These are phyloP conservation scores for Fusarium sambucinum DNA, from an alignment of 2,329 filamentous ascomycete genomes.

Conservation along the genomic window DNA sequence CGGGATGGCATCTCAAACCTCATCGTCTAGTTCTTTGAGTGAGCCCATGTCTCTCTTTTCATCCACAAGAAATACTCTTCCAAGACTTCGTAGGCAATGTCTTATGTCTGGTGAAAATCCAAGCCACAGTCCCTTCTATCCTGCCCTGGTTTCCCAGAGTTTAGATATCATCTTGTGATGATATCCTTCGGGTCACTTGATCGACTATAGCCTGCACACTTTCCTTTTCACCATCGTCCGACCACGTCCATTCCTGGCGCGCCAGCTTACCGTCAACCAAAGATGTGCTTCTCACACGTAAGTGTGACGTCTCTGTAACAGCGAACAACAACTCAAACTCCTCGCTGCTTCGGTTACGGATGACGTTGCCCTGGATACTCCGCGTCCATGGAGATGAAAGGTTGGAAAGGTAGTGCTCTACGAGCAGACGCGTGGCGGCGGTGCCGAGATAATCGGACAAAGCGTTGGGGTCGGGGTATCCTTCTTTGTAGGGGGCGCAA, in stretches of 20 bases:
- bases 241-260: slow-evolving; percentile 51
- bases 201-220: slow-evolving; percentile 42
- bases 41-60: background rate
- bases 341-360: slow-evolving; percentile 48
- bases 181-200: slow-evolving; percentile 26
- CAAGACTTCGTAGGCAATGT: background rate
- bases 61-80: background rate
- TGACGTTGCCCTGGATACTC: slow-evolving; percentile 51
- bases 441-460: slow-evolving; percentile 61
- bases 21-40: background rate
- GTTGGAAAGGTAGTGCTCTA: slow-evolving; percentile 51
- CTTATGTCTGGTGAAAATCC: background rate
- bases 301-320: slow-evolving; percentile 39
- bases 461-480: slow-evolving; percentile 59
- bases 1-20: background rate
- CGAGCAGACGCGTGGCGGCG: slow-evolving; percentile 57
- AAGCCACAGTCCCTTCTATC: background rate
- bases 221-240: slow-evolving; percentile 31
- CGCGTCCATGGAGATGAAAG: slow-evolving; percentile 48
- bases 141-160: background rate
- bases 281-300: slow-evolving; percentile 44
- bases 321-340: slow-evolving; percentile 51
- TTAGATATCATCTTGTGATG: slow-evolving; percentile 32
- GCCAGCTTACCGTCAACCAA: slow-evolving; percentile 26
- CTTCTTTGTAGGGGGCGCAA: slow-evolving; percentile 60